Evolutionary conservation across 352 stramenopile genomes (phyloP).

Genomic region (Blastocystis hominis): DNA sequence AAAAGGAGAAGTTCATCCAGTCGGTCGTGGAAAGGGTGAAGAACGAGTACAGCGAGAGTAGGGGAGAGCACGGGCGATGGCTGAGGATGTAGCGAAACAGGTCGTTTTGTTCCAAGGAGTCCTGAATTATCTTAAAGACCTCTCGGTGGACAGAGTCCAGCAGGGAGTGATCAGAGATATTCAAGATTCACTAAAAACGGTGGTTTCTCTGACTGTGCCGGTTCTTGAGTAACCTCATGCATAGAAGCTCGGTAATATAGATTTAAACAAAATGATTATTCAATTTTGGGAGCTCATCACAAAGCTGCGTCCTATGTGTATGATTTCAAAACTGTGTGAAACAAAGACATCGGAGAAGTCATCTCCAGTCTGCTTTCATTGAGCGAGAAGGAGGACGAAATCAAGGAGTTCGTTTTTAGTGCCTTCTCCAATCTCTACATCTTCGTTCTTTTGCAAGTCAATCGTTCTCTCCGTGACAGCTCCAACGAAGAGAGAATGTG

Average conservation of each 20-base stretch:
- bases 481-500: not conserved
- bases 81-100: not conserved
- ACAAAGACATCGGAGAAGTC: not conserved
- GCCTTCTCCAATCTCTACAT: constrained; percentile 44
- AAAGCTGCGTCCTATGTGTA: not conserved
- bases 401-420: not conserved
- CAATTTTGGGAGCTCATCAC: constrained; percentile 1
- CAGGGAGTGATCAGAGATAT: not conserved
- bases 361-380: not conserved
- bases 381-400: not conserved
- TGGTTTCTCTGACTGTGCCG: not conserved
- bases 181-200: not conserved
- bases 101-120: not conserved
- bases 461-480: not conserved
- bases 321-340: not conserved
- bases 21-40: not conserved
- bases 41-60: not conserved
- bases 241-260: not conserved
- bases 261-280: not conserved
- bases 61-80: not conserved
- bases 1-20: constrained; percentile 4
- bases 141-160: not conserved
- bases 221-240: not conserved
- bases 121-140: not conserved
- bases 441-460: not conserved